Evolutionary conservation across 805 yeast species (phyloP), one percentile per base, ranked within the genome.

Genomic region (Suhomyces sp.): DNA sequence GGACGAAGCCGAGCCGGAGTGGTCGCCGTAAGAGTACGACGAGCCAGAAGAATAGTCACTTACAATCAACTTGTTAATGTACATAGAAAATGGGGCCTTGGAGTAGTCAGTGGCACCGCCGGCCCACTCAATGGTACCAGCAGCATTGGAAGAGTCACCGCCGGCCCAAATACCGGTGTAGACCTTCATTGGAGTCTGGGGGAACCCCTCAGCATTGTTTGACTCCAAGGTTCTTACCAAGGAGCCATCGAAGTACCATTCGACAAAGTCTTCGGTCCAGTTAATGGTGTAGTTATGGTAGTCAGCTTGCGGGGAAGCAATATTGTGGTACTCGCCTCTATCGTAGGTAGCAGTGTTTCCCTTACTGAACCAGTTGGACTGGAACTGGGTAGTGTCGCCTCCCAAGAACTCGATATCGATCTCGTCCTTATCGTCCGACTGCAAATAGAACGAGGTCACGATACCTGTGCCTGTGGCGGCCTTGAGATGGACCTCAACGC

Each of bases 1-100:
- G 7, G 88, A 84, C 47, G 73, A 65, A 84, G 86, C 85, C 33
- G 67, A 60, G 50, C 92, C 93, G 12, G 82, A 61, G 26, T 72
- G 66, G 60, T 80, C 88, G 50, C 73, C 62, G 63, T 86, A 86
- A 33, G 71, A 60, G 61, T 80, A 79, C 47, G 61, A 62, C 3
- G 66, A 51, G 7, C 84, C 84, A 5, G 78, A 65, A n/a, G 82
- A 78, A 61, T 80, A 80, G 58, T 79, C 83, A 24, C 63, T 54
- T n/a, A 60, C 65, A 35, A 54, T 41, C 48, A 63, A 55, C 24
- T 57, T 47, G 50, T 57, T 55, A 29, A 63, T 57, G 54, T 55
- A 45, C 67, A 63, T 63, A 44, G 60, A 53, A 52, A 60, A 63
- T 10, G 67, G 67, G 38, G 62, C 64, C 44, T 62, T 52, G 3